Evolutionary conservation across 441 rosid species (phyloP), one percentile per base, ranked within the genome.

Genomic region (Raphanus hybrid): DNA sequence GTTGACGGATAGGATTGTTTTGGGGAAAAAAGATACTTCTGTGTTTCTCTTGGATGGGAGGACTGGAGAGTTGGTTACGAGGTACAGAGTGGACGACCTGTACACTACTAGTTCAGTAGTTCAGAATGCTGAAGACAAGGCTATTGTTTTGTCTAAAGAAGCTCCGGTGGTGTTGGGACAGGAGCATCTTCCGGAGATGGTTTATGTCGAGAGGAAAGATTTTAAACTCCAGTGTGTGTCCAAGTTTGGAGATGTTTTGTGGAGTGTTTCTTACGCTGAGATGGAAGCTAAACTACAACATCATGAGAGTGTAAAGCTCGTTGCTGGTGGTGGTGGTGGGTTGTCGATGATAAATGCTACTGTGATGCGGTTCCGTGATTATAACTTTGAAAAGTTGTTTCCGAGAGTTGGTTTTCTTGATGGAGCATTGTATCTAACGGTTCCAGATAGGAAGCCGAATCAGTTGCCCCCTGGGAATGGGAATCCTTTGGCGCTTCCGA

Each of bases 231-330:
- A 88, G 52, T 88, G 87, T 81, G 78, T 87, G 80, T 87, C 92
- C 8, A 85, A 86, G 70, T 85, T 91, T 11, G 82, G 86, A 64
- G 86, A 91, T 78, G 84, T 88, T 78, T 75, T 86, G 65, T 94
- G 99, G 99, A 92, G 87, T 83, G 82, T 92, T 72, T 87, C 92
- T 20, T 82, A 87, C 78, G 86, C 99, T n/a, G 86, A 87, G 70
- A 85, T 94, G 80, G 90, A 91, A 79, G 98, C 96, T 76, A 91
- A 90, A 65, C 81, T 91, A 70, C 89, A 86, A 15, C 89, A 94
- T 80, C 85, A 75, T 41, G 89, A 79, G 43, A 63, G 69, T 6
- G 70, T 59, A 69, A 72, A 75, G 63, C 72, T 84, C 70, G 54
- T 83, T 27, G 74, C 72, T 5, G 75, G 73, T 8, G 85, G 58